phyloP scores from a whole-genome alignment of 805 yeast genomes.

The Cyberlindnera veronae region DNA sequence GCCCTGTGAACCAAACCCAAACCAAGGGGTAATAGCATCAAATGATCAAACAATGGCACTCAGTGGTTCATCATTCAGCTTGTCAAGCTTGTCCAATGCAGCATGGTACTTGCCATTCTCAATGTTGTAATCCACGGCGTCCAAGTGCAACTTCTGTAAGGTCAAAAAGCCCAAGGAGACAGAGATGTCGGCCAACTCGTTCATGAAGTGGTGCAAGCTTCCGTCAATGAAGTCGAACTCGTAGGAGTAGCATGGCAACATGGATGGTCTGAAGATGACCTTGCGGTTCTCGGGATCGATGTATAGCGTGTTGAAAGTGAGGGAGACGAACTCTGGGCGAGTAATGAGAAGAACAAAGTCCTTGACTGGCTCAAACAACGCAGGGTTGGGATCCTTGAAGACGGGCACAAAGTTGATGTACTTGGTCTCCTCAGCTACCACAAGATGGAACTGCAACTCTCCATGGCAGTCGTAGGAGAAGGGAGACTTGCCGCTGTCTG shows the following conservation, averaged over 20 bases:
- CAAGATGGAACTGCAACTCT: constrained; percentile 13
- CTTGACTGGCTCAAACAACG: constrained; percentile 12
- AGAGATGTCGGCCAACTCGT: constrained; percentile 14
- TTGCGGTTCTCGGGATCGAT: constrained; percentile 19
- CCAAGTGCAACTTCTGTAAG: constrained; percentile 31
- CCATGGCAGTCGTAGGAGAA: constrained; percentile 2
- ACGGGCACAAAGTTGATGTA: constrained; percentile 20
- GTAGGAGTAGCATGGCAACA: constrained; percentile 23
- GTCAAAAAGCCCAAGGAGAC: constrained; percentile 20
- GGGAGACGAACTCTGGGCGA: constrained; percentile 24
- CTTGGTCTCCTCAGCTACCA: constrained; percentile 19
- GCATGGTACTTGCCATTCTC: constrained; percentile 19
- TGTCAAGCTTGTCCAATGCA: constrained; percentile 12
- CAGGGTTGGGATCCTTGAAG: background rate
- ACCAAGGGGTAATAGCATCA: too few relatives aligned
- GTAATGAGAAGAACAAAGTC: constrained; percentile 23
- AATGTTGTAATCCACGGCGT: constrained; percentile 30
- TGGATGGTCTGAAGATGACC: constrained; percentile 23
- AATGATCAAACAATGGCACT: too few relatives aligned
- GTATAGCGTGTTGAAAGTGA: constrained; percentile 22
- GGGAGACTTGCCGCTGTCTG: constrained; percentile 2
- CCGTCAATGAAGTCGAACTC: constrained; percentile 23
- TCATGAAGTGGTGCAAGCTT: constrained; percentile 7
- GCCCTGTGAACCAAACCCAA: too few relatives aligned
- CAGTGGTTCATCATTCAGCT: background rate